Evolutionary conservation across 1,284 basidiomycete species (phyloP).

Genomic region (Ganoderma lingzhi): DNA sequence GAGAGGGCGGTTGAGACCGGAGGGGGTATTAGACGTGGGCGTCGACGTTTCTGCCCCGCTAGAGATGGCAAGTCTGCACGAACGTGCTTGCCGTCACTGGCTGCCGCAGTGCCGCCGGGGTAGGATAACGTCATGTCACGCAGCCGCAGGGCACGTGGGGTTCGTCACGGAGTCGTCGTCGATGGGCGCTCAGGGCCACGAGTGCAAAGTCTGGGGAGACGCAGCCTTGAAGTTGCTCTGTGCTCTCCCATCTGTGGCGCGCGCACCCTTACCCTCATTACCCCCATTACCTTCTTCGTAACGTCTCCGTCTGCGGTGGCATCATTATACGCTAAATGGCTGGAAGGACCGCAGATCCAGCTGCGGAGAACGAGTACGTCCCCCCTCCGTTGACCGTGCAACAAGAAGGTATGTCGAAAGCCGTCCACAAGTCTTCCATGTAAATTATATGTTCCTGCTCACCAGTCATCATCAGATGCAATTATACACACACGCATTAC

Average conservation of each 20-base stretch:
- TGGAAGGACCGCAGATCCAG: constrained; percentile 15
- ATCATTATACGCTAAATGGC: neutral
- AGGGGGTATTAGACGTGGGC: constrained; percentile 25
- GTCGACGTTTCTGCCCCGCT: constrained; percentile 23
- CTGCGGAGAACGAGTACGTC: constrained; percentile 23
- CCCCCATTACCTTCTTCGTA: neutral
- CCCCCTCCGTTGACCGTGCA: constrained; percentile 63
- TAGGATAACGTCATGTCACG: constrained; percentile 14
- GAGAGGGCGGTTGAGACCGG: constrained; percentile 12
- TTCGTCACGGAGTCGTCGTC: constrained; percentile 14
- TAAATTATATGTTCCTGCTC: neutral
- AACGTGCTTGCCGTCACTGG: constrained; percentile 44
- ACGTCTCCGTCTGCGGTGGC: neutral
- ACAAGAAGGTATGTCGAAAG: constrained; percentile 64
- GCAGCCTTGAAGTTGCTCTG: neutral
- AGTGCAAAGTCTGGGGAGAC: neutral
- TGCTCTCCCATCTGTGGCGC: constrained; percentile 7
- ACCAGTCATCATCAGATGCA: constrained; percentile 56
- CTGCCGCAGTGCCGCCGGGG: neutral
- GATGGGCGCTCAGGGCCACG: neutral
- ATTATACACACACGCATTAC: constrained; percentile 81
- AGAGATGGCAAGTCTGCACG: constrained; percentile 38
- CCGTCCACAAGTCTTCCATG: neutral
- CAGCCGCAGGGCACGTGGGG: constrained; percentile 16
- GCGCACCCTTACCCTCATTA: neutral